Conservation (phyloP, 345 rosid species). For the Garcia nutans region DNA sequence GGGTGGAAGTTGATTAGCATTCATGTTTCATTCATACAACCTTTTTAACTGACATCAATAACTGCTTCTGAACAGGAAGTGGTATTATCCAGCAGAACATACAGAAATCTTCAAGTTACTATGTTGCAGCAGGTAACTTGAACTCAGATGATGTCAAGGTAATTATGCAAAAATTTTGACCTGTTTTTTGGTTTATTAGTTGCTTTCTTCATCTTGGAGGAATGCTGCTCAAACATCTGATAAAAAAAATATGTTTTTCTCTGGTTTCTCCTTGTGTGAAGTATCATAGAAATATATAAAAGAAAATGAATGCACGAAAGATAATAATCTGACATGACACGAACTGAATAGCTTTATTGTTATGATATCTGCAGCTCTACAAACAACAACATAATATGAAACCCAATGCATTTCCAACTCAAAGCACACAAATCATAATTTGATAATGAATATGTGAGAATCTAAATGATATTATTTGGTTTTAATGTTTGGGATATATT, state of each 20-base stretch:
- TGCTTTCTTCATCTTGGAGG: background rate
- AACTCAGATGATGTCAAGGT: slow-evolving; percentile 77
- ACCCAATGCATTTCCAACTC: background rate
- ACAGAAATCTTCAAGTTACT: slow-evolving; percentile 66
- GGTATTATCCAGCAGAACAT: slow-evolving; percentile 63
- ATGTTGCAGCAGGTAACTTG: slow-evolving; percentile 75
- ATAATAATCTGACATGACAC: background rate
- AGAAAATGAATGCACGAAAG: background rate
- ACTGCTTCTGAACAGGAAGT: slow-evolving; percentile 45
- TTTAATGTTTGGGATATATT: background rate
- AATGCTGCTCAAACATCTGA: slow-evolving; percentile 4
- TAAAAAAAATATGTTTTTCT: background rate
- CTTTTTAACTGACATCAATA: slow-evolving; percentile 18
- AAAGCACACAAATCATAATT: background rate
- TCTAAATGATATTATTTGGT: background rate
- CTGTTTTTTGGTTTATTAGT: slow-evolving; percentile 5
- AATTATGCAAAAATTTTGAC: slow-evolving; percentile 17
- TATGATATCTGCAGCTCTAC: background rate
- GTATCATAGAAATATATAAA: background rate
- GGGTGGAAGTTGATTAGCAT: slow-evolving; percentile 25
- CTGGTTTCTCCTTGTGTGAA: background rate
- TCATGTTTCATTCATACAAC: slow-evolving; percentile 11
- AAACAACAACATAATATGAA: background rate
- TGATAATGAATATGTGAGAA: background rate
- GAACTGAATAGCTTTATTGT: background rate